Evolutionary conservation across 164 flowering plant species (phyloP).

Genomic region (Santalum album): DNA sequence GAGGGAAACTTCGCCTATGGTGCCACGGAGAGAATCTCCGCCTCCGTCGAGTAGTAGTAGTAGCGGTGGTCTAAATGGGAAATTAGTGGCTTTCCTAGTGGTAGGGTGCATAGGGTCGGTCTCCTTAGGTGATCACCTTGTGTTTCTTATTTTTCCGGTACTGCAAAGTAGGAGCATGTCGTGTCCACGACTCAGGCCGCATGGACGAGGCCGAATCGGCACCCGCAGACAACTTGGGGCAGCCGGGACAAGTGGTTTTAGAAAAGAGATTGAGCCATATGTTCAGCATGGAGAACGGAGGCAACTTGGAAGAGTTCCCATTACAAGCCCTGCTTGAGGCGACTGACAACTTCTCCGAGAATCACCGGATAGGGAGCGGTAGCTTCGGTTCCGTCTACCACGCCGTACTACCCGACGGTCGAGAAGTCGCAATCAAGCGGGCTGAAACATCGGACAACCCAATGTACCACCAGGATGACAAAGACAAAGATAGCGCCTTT

Average conservation of each 20-base stretch:
- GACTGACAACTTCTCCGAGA: conserved; percentile 53
- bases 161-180: conserved; percentile 26
- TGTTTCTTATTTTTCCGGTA: conserved; percentile 23
- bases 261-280: conserved; percentile 50
- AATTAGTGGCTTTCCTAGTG: conserved; percentile 44
- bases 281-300: conserved; percentile 37
- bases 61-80: conserved; percentile 14
- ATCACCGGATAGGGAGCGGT: conserved; percentile 50
- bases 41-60: neutral
- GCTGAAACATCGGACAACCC: conserved; percentile 32
- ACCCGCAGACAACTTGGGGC: neutral
- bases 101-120: conserved; percentile 50
- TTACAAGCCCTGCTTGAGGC: conserved; percentile 25
- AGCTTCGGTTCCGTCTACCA: conserved; percentile 74
- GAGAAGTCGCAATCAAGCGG: conserved; percentile 64
- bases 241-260: conserved; percentile 8
- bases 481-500: conserved; percentile 61
- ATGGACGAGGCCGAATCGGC: conserved; percentile 25
- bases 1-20: neutral
- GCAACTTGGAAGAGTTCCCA: conserved; percentile 54
- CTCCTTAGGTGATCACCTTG: conserved; percentile 14
- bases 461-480: conserved; percentile 24
- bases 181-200: conserved; percentile 75
- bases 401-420: conserved; percentile 45
- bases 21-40: conserved; percentile 6